Base-by-base conservation (phyloP, 331 rosid genomes). In the Pyrus hybrid region DNA sequence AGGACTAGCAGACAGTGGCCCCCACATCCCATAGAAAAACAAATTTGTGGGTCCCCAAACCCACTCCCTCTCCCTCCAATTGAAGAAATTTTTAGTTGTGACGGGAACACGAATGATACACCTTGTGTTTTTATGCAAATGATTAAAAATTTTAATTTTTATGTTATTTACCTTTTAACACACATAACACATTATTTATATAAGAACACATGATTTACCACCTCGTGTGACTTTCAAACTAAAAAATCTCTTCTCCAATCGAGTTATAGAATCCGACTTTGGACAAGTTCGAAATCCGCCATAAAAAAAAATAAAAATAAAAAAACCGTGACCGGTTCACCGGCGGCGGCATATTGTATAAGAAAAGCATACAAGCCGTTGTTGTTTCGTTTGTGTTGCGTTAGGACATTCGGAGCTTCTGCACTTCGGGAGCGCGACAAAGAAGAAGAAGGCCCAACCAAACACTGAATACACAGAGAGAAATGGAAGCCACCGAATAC, bases 401-500 rank as follows among this genome's bases (percentile, higher is more conserved):
- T 63, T 64, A 4, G 47, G 45, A 28, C 35, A 28, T 13, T 13
- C 23, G 21, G 56, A 61, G 68, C 77, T 73, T 73, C 21, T 61
- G 70, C 45, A 63, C 3, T 35, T 64, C 6, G 25, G 25, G 9
- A 3, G 6, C 2, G 16, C 21, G 57, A 51, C 4, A 3, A 51
- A 51, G 57, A 51, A 51, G 69, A 45, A 74, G 23, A 30, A 64
- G 7, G 70, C 63, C 30, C 25, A 28, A 18, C 3, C 16, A 45
- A n/a, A 28, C 61, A 63, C 61, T 14, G 13, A 7, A 25, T 3
- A 23, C n/a, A 45, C 0, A 45, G 64, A 30, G 43, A 4, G 23
- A 53, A 65, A 91, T 86, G 96, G 93, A 84, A 71, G 80, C 76
- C 77, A 67, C 78, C 74, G 93, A 85, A 37, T 78, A 76, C 82